These are phyloP conservation scores for Lasiodiplodia hormozganensis DNA, from an alignment of 2,329 filamentous ascomycete genomes.

Conservation along the genomic window DNA sequence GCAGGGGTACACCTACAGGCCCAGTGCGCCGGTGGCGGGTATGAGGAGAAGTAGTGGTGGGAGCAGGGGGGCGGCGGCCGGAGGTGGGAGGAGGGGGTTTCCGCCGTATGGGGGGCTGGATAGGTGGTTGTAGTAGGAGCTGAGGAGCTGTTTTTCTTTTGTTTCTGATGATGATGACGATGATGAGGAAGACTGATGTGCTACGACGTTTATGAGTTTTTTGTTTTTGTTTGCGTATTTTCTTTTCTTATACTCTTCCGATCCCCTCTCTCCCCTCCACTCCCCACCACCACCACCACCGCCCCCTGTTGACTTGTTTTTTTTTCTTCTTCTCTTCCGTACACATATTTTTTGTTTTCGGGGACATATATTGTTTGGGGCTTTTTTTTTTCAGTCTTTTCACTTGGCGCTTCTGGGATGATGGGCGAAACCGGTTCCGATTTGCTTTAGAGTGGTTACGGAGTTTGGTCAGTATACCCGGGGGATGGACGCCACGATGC, in stretches of 20 bases:
- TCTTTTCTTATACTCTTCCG: not conserved
- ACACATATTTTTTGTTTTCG: not conserved
- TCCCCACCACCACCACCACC: too few species aligned
- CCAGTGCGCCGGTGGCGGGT: not conserved
- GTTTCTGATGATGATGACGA: not conserved
- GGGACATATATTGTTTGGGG: not conserved
- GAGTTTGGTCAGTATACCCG: conserved; percentile 24
- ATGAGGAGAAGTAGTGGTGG: conserved; percentile 8
- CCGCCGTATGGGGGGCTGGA: conserved; percentile 13
- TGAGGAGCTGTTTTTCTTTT: not conserved
- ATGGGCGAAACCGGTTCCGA: not conserved
- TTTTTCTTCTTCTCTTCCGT: not conserved
- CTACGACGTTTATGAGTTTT: too few species aligned
- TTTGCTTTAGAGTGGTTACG: conserved; percentile 9
- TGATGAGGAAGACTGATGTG: not conserved
- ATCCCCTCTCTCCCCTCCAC: not conserved
- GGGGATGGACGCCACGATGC: not conserved
- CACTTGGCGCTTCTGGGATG: not conserved
- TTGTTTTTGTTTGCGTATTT: not conserved
- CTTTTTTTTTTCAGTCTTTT: not conserved
- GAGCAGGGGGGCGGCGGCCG: not conserved
- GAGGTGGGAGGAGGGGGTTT: not conserved
- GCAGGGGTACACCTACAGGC: not conserved
- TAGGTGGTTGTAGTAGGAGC: conserved; percentile 7
- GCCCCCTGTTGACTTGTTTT: not conserved